Evolutionary conservation across 176 grass and related monocot genomes (phyloP), one percentile per base, ranked within the genome.

Genomic region (Urochloa ruziziensis): DNA sequence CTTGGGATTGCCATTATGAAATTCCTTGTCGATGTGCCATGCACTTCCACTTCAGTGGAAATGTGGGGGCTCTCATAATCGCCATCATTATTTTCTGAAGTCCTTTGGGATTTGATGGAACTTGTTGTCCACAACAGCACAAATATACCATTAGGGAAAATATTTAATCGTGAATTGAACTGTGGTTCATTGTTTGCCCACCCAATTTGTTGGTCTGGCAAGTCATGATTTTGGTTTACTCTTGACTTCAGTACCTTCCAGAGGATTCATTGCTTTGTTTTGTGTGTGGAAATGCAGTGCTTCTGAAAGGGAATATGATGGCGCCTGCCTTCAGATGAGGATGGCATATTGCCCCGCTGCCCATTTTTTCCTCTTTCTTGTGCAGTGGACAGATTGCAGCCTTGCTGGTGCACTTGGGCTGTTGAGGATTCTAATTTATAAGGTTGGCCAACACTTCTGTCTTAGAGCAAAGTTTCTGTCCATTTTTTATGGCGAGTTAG

Each of bases 281-380:
- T 83, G 46, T 76, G 90, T 76, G 34, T 62, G 7, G 69, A 76
- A 83, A 28, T 76, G 21, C 81, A 97, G 90, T 43, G 92, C 92
- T 78, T 91, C 94, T 81, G 90, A 97, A 87, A 91, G 86, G 69
- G 92, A 97, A 54, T 94, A 97, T 83, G 94, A 97, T 86, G 94
- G 90, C 35, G 92, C 90, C 5, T 91, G 88, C 78, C 88, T 97
- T 66, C 94, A 94, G 56, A 97, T 94, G 94, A 91, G 92, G 83
- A 92, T 97, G 79, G 87, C 94, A 62, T 97, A 92, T 74, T 92
- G 94, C 88, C 88, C 94, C 7, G 92, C 88, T 83, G 94, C 94
- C 51, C 92, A 94, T 29, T 85, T 97, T 53, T 94, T 97, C 85
- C 94, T 97, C 82, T 94, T 92, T 89, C 88, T 94, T 66, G 90